These are phyloP conservation scores for Eragrostis tef DNA, from an alignment of 202 grass and related monocot genomes.

Conservation along the genomic window DNA sequence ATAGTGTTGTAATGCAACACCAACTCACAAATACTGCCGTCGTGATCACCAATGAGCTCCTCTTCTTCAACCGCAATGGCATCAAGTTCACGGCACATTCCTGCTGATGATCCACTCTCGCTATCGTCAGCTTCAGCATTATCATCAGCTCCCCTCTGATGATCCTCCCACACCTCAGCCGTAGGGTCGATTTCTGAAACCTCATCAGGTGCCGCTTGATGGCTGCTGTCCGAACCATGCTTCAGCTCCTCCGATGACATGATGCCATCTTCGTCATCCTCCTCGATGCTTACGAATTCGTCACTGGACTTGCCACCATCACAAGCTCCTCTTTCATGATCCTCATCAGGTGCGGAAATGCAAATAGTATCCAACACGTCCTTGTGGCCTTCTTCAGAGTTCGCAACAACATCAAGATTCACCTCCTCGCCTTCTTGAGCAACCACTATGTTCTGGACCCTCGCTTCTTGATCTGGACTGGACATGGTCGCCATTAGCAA, in stretches of 20 bases:
- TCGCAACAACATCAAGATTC: no score
- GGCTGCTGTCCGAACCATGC: neutral
- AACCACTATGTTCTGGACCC: neutral
- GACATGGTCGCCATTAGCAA: slow-evolving; percentile 2
- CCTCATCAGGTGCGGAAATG: neutral
- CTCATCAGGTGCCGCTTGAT: neutral
- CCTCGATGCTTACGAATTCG: slow-evolving; percentile 49
- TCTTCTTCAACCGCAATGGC: neutral
- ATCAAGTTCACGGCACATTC: neutral
- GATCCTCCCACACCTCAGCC: neutral
- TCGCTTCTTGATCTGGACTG: neutral
- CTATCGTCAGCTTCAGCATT: neutral
- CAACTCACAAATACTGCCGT: neutral
- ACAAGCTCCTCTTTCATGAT: neutral
- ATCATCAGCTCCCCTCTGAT: neutral
- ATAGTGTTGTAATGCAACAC: neutral
- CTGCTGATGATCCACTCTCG: neutral
- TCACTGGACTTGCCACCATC: slow-evolving; percentile 40
- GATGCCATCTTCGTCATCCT: neutral
- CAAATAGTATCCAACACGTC: neutral
- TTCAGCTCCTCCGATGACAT: neutral
- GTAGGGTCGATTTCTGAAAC: no score
- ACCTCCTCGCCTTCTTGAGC: neutral
- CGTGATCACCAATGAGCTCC: neutral
- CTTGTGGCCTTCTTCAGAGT: neutral